phyloP scores from a whole-genome alignment of 768 basidiomycete genomes.

The Asterophora parasitica region DNA sequence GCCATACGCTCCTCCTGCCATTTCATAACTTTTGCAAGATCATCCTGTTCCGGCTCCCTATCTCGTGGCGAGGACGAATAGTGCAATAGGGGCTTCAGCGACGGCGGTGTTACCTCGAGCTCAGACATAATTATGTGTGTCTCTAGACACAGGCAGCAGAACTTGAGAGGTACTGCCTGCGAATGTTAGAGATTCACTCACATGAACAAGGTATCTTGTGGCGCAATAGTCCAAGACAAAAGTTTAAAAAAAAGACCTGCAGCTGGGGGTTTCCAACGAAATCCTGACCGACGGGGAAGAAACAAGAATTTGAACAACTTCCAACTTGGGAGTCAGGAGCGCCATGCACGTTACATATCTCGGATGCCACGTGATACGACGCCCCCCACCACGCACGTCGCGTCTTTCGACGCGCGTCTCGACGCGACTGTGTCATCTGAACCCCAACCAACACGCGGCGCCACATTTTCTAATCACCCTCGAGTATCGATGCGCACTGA shows the following conservation, averaged over 20 bases:
- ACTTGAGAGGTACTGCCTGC: no score
- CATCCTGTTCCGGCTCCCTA: slow-evolving; percentile 41
- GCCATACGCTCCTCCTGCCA: slow-evolving; percentile 77
- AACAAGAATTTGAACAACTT: no score
- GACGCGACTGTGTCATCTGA: neutral
- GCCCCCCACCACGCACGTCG: neutral
- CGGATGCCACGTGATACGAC: neutral
- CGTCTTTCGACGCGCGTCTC: neutral
- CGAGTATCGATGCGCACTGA: no score
- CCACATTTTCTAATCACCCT: no score
- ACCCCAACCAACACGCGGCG: no score
- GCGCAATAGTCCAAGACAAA: no score
- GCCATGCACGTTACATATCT: neutral
- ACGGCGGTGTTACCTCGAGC: slow-evolving; percentile 5
- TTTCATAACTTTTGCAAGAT: slow-evolving; percentile 52
- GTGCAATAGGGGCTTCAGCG: slow-evolving; percentile 46
- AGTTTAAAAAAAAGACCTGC: no score
- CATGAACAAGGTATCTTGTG: neutral
- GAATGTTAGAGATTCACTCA: neutral
- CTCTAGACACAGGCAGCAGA: no score
- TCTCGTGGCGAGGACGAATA: slow-evolving; percentile 52
- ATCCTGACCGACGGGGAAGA: no score
- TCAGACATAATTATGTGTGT: neutral
- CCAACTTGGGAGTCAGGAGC: no score
- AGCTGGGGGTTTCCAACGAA: no score